Base-by-base conservation (phyloP, 2,329 filamentous ascomycete species). In the Raffaelea arxii region DNA sequence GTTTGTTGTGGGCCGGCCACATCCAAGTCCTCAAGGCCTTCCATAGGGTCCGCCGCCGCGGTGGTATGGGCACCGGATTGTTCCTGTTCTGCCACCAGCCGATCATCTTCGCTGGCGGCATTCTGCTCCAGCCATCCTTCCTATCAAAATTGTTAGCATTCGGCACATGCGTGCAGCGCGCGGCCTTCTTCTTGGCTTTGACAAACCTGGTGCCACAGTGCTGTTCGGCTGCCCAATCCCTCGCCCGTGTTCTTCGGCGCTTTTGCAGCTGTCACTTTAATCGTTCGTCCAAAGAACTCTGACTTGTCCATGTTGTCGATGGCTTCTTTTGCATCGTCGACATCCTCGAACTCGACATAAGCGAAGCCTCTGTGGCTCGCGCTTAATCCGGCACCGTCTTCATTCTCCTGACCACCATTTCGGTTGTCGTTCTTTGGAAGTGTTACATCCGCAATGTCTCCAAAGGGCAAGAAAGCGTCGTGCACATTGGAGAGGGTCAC, bases 231-330 rank as follows among this genome's bases (percentile, higher is more conserved):
- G 22, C 91, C 90, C 39, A 98, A 64, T 1, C 90, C 89, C 62
- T 94, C 88, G 45, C 86, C 86, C 43, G 80, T 78, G 56, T 87
- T 87, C 71, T 95, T 96, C 52, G 92, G 88, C 25, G 87, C 80
- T 65, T 95, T 98, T 38, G 94, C 94, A 46, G 84, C 78, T 39
- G 88, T 90, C 44, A 97, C 91, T 63, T 90, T 95, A 62, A 98
- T 84, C 14, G 92, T 83, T 49, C 87, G 80, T 11, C 92, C 94
- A 62, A 91, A 97, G 40, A 98, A 77, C 67, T 97, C 91, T 50
- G 90, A 85, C 63, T 95, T 89, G 62, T 98, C 88, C 91, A 98
- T 97, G 62, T 98, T 98, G 72, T 97, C 89, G 63, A 98, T 95
- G 43, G 92, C 92, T 66, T 97, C 91, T 59, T 82, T 82, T 24